Evolutionary conservation across 345 rosid species (phyloP).

Genomic region (Acer yangbiense): DNA sequence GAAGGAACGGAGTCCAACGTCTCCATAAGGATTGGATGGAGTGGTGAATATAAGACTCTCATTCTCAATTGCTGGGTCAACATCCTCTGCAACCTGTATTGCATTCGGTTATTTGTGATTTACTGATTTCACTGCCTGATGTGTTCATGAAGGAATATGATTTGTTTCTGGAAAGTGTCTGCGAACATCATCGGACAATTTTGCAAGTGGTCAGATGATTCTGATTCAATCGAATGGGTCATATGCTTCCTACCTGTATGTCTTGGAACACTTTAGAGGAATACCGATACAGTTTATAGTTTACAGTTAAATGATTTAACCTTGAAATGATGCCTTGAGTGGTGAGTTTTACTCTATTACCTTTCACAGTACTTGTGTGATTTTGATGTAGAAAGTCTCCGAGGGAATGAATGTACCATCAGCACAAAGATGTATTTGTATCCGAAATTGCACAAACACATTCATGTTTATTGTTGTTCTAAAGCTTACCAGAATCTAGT

Average conservation of each 20-base stretch:
- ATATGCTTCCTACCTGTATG: neutral
- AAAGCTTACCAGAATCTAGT: neutral
- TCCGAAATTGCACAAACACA: neutral
- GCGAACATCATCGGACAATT: too few species aligned
- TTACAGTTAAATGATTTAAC: neutral
- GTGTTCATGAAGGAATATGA: too few species aligned
- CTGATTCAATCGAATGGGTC: neutral
- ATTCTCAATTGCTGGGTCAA: slow-evolving; percentile 1
- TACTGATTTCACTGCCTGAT: neutral
- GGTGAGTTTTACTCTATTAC: neutral
- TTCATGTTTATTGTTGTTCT: neutral
- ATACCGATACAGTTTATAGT: neutral
- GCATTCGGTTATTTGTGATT: slow-evolving; percentile 5
- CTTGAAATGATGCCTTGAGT: neutral
- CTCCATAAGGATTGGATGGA: slow-evolving; percentile 19
- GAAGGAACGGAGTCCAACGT: slow-evolving; percentile 42
- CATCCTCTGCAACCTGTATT: slow-evolving; percentile 1
- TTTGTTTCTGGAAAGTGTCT: too few species aligned
- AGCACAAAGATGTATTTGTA: neutral
- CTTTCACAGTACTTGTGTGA: neutral
- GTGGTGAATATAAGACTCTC: neutral
- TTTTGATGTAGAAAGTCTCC: too few species aligned
- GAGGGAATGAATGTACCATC: neutral
- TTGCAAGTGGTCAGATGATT: too few species aligned
- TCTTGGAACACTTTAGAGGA: neutral